Conservation (phyloP, 441 rosid species). For the Erodium moschatum region DNA sequence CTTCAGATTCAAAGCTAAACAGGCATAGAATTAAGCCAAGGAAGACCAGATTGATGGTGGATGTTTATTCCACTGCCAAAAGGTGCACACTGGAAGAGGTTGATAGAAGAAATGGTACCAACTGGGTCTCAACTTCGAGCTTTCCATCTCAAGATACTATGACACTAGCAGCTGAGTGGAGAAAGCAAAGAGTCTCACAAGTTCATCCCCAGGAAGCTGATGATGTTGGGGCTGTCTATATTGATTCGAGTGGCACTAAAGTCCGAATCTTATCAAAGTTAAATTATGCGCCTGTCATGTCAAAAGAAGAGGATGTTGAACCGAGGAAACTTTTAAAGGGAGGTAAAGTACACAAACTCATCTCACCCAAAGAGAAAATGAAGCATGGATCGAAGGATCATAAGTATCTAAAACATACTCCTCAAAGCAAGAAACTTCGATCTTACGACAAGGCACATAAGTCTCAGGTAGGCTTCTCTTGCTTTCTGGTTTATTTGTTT, state of each 20-base stretch:
- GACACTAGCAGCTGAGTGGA: slow-evolving; percentile 31
- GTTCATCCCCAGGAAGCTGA: slow-evolving; percentile 37
- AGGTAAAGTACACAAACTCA: slow-evolving; percentile 36
- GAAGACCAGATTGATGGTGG: slow-evolving; percentile 64
- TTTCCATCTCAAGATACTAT: slow-evolving; percentile 38
- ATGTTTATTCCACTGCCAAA: slow-evolving; percentile 55
- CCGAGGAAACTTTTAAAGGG: slow-evolving; percentile 38
- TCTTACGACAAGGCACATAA: slow-evolving; percentile 32
- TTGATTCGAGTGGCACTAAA: slow-evolving; percentile 76
- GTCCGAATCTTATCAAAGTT: slow-evolving; percentile 66
- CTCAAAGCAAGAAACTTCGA: slow-evolving; percentile 40
- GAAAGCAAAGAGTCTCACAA: slow-evolving; percentile 30
- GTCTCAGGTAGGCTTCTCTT: slow-evolving; percentile 44
- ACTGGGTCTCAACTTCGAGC: slow-evolving; percentile 53
- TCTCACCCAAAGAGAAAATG: slow-evolving; percentile 47
- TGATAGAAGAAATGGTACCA: slow-evolving; percentile 76
- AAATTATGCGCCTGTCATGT: slow-evolving; percentile 26
- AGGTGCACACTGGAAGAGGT: slow-evolving; percentile 81
- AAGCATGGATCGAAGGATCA: slow-evolving; percentile 36
- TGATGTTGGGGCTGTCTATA: slow-evolving; percentile 76
- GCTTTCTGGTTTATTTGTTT: slow-evolving; percentile 13
- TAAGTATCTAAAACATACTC: slow-evolving; percentile 43
- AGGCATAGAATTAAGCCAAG: slow-evolving; percentile 67
- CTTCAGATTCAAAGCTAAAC: slow-evolving; percentile 45
- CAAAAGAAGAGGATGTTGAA: slow-evolving; percentile 35